Evolutionary conservation across 306 rosid genomes (phyloP).

Genomic region (Oemleria cerasiformis): DNA sequence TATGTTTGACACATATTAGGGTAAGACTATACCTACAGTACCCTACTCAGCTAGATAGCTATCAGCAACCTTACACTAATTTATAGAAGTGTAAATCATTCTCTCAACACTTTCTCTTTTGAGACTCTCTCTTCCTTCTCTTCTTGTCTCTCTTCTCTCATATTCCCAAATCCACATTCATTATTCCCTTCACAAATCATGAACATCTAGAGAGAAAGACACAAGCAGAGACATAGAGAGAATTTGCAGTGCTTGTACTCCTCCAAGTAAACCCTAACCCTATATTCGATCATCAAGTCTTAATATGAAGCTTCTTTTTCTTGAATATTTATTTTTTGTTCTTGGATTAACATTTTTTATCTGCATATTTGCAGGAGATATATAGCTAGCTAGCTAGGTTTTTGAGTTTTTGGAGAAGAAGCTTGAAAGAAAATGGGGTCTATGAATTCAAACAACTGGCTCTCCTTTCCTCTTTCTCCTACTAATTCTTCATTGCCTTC

Average conservation of each 20-base stretch:
- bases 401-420: background rate
- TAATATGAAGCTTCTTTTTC: too few species aligned
- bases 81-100: constrained; percentile 36
- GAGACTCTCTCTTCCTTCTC: constrained; percentile 31
- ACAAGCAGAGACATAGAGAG: constrained; percentile 5
- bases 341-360: constrained; percentile 11
- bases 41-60: background rate
- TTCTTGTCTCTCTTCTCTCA: constrained; percentile 15
- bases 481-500: constrained; percentile 70
- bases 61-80: constrained; percentile 6
- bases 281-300: too few species aligned
- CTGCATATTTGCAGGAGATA: constrained; percentile 33
- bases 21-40: background rate
- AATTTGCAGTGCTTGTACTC: background rate
- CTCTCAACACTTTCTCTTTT: constrained; percentile 44
- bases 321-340: background rate
- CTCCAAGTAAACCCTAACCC: constrained; percentile 33
- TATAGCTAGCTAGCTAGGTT: background rate
- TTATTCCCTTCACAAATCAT: constrained; percentile 14
- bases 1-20: constrained; percentile 2
- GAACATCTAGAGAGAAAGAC: constrained; percentile 10
- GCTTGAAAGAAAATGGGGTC: constrained; percentile 35
- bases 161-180: constrained; percentile 25
- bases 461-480: constrained; percentile 90
- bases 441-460: constrained; percentile 95